Conservation (phyloP, 371 early-diverging fungal species). For the Gilbertella persicaria region DNA sequence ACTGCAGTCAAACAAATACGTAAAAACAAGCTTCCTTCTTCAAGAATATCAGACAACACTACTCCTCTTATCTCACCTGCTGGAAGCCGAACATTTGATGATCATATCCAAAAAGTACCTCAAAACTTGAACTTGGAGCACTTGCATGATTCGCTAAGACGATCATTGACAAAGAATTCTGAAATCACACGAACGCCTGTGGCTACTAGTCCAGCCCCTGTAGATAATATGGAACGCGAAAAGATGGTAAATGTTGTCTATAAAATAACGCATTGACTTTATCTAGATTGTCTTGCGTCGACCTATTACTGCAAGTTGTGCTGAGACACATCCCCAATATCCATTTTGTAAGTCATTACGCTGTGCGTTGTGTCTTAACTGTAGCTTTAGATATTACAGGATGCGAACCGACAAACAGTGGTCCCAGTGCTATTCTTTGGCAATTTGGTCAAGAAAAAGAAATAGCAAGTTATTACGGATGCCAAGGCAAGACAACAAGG, state of each 20-base stretch:
- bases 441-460: constrained; percentile 64
- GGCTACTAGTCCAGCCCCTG: constrained; percentile 25
- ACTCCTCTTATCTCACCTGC: constrained; percentile 37
- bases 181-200: constrained; percentile 16
- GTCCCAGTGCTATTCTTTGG: constrained; percentile 60
- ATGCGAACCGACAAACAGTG: constrained; percentile 43
- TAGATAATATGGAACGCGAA: constrained; percentile 33
- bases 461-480: constrained; percentile 59
- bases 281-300: constrained; percentile 36
- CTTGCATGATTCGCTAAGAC: constrained; percentile 44
- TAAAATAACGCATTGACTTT: not conserved
- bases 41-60: constrained; percentile 13
- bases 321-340: constrained; percentile 60
- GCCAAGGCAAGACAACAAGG: constrained; percentile 52
- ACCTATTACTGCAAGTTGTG: constrained; percentile 46
- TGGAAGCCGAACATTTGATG: constrained; percentile 25
- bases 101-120: constrained; percentile 15
- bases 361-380: not conserved
- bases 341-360: constrained; percentile 47
- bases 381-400: constrained; percentile 53
- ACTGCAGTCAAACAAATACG: constrained; percentile 3
- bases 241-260: constrained; percentile 19
- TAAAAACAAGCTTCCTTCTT: constrained; percentile 1
- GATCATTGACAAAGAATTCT: constrained; percentile 35
- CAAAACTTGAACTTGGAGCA: constrained; percentile 41